Evolutionary conservation across 176 grass and related monocot genomes (phyloP).

Genomic region (Avena sativa): DNA sequence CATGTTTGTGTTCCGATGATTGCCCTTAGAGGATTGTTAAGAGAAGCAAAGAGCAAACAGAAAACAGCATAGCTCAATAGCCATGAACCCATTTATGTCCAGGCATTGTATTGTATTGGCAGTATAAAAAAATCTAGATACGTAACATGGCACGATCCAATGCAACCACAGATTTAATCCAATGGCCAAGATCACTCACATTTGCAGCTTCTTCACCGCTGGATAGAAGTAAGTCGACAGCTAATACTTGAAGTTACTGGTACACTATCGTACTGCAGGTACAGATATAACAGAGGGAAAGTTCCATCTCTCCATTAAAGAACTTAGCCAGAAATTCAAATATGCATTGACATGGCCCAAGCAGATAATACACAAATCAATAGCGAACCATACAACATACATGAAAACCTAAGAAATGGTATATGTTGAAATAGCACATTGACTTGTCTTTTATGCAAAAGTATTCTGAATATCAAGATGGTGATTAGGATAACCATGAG

Average conservation of each 20-base stretch:
- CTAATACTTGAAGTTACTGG: not conserved
- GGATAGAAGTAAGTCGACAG: not conserved
- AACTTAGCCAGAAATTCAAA: slow-evolving; percentile 15
- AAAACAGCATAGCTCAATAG: not conserved
- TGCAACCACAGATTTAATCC: not conserved
- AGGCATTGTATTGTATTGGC: slow-evolving; percentile 6
- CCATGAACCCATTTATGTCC: slow-evolving; percentile 7
- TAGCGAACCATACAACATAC: not conserved
- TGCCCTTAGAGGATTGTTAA: slow-evolving; percentile 3
- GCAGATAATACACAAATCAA: slow-evolving; percentile 7
- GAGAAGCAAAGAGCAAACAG: slow-evolving; percentile 16
- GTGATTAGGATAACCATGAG: slow-evolving; percentile 16
- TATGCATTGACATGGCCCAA: slow-evolving; percentile 7
- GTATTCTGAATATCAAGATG: slow-evolving; percentile 31
- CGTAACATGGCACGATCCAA: not conserved
- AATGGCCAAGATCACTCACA: not conserved
- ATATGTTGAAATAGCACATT: not conserved
- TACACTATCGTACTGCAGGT: slow-evolving; percentile 10
- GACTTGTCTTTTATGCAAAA: slow-evolving; percentile 24
- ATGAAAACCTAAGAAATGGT: not conserved
- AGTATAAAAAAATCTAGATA: not conserved
- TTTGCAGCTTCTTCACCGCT: not conserved
- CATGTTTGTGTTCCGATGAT: not conserved
- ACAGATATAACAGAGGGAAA: slow-evolving; percentile 5
- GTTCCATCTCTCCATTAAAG: not conserved